Evolutionary conservation across 768 basidiomycete genomes (phyloP), one percentile per base, ranked within the genome.

Genomic region (Galerina sulciceps): DNA sequence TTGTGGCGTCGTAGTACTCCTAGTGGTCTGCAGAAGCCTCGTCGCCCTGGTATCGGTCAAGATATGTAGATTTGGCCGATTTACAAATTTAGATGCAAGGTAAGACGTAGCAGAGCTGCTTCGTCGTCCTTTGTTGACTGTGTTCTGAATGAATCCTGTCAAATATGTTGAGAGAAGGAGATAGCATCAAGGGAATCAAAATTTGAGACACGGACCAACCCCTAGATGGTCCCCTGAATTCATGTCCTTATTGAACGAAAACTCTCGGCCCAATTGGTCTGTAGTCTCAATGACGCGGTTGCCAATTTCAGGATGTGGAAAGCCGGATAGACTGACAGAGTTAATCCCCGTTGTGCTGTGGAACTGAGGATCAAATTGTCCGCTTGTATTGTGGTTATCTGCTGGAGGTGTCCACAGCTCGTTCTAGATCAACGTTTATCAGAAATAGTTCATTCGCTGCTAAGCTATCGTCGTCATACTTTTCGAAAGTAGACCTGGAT

Each of bases 191-290:
- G 17, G n/a, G n/a, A n/a, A n/a, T n/a, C n/a, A 22, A 35, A 37
- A n/a, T 31, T 4, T 18, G 15, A 15, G 18, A 40, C 1, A 51
- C 49, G 6, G 6, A 51, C 51, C 42, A 26, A 58, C 15, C 10
- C 56, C 56, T 3, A 76, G 61, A 1, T 62, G 57, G 18, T 59
- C 59, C 6, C 79, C 78, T 1, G 68, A 68, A 42, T 78, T 75
- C 47, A 67, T 57, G 59, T 79, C 77, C 9, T 62, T 9, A 48
- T 74, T 75, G 65, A 67, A 79, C 0, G 71, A 66, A 58, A 74
- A 80, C 35, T 64, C 57, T 2, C 37, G 46, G 1, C 59, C 47
- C 6, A 70, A 53, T 46, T 69, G 57, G 14, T 62, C 10, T 3
- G 70, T 71, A 2, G 71, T 69, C 13, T 62, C 55, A 35, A 76